Evolutionary conservation across 305 asterid genomes (phyloP), one percentile per base, ranked within the genome.

Genomic region (Fraxinus paxiana): DNA sequence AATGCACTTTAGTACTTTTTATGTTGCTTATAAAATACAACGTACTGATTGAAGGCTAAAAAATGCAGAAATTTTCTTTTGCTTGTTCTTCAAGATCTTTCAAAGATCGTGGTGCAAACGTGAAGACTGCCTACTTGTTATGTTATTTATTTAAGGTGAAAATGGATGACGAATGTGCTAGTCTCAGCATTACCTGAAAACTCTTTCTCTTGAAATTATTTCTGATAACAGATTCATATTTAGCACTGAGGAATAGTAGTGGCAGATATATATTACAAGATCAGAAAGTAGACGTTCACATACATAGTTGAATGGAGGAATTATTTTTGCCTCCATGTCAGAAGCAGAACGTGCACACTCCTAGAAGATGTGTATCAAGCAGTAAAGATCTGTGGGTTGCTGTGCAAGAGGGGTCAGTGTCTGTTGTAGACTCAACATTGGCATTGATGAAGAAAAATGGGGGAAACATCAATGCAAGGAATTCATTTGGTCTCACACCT

Each of bases 391-490:
- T 93, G 37, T 96, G 98, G 98, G 76, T 87, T 83, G 93, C 86
- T 76, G 91, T 83, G 15, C 86, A 84, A 37, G 96, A 94, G 70
- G 98, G 98, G 46, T 88, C 94, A 74, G 90, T 90, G 56, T 86
- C 91, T 80, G 95, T 93, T 81, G 88, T 96, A 24, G 98, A 93
- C 43, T 84, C 85, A 31, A 90, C 91, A 51, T 81, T 94, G 86
- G 88, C 87, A 3, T 82, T 83, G 84, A 90, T 94, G 77, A 93
- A 96, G 87, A 96, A 90, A 85, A 90, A 83, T 81, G 97, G 94
- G 34, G 97, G 96, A 82, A 93, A 93, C 83, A 84, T 96, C 76
- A 90, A 96, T 85, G 88, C 91, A 3, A 92, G 98, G 88, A 92
- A 94, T 81, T 78, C 87, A 67, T 87, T 89, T 86, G 98, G 99